Base-by-base conservation (phyloP, 768 basidiomycete genomes). In the Guyanaporus albipodus region DNA sequence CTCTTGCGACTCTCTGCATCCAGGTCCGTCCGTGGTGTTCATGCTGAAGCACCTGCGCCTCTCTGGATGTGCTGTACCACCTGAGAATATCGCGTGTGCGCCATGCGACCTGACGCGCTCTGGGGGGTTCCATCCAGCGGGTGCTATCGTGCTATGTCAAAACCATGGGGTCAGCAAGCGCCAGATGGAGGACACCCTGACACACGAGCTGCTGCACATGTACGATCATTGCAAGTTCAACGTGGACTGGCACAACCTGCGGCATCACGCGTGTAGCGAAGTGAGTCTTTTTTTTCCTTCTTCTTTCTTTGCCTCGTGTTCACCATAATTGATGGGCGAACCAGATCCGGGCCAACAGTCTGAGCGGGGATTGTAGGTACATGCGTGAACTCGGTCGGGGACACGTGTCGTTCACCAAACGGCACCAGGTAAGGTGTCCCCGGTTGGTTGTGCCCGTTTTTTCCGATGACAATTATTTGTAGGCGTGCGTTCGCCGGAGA, bases 251-350 rank as follows among this genome's bases (percentile, higher is more conserved):
- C 68, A 66, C 38, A 87, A 98, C 67, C 62, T 98, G 46, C 72
- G 91, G 48, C 93, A 96, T 71, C 92, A 96, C 63, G 96, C 95
- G 3, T 99, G 96, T 65, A 92, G 88, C 60, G 95, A 98, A 80
- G 95, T 95, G 54, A 58, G 82, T 70, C 7, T 28, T 11, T 28
- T 28, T 11, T 28, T 11, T 28, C 27, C 11, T 11, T 28, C 27
- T 6, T 36, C n/a, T n/a, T n/a, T n/a, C n/a, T n/a, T n/a, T n/a
- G n/a, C n/a, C n/a, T n/a, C n/a, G n/a, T n/a, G n/a, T n/a, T n/a
- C n/a, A n/a, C n/a, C n/a, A n/a, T n/a, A n/a, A n/a, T n/a, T n/a
- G n/a, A n/a, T n/a, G n/a, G n/a, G n/a, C n/a, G n/a, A n/a, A n/a
- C n/a, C n/a, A 98, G 95, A 96, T 99, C 62, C 84, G 96, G 35